Percentiles rank a stretch among this genome's conserved stretches.
Conservation (phyloP, 208 protist species). For the Crithidia bombi region DNA sequence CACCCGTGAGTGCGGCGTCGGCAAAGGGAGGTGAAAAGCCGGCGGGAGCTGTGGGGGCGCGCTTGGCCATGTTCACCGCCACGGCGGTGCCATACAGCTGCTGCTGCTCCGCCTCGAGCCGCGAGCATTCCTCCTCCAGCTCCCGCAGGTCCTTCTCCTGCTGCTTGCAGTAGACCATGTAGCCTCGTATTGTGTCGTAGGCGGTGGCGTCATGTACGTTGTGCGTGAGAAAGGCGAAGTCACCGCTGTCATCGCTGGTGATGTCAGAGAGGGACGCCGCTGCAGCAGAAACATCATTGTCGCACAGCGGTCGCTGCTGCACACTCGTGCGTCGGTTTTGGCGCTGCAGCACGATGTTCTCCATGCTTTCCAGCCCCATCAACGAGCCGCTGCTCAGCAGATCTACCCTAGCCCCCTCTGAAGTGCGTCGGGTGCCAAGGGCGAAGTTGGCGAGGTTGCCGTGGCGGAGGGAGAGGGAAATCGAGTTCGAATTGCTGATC, state of each 20-base stretch:
- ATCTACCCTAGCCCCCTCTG: background rate
- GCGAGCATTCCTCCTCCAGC: slow-evolving; percentile 17
- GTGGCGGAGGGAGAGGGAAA: background rate
- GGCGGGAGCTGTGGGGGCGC: background rate
- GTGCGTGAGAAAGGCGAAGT: slow-evolving; percentile 39
- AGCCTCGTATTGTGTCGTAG: slow-evolving; percentile 41
- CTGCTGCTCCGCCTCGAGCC: slow-evolving; percentile 40
- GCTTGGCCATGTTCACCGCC: slow-evolving; percentile 23
- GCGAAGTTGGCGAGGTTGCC: background rate
- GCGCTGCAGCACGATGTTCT: background rate
- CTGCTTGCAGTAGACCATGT: slow-evolving; percentile 37
- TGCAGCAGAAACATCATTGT: background rate
- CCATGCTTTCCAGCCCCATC: background rate
- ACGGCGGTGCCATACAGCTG: slow-evolving; percentile 19
- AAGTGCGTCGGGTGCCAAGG: background rate
- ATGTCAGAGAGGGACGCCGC: slow-evolving; percentile 27
- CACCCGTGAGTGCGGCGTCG: slow-evolving; percentile 21
- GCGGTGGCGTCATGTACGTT: slow-evolving; percentile 19
- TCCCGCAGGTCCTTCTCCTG: slow-evolving; percentile 33
- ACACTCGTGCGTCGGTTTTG: background rate
- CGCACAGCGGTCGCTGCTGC: background rate
- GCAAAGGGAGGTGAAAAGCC: slow-evolving; percentile 1
- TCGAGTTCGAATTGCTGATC: background rate
- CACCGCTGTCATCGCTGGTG: slow-evolving; percentile 49
- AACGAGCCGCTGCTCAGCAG: background rate